Evolutionary conservation across 1,139 yeast genomes (phyloP), one percentile per base, ranked within the genome.

Genomic region (Maudiozyma humilis): DNA sequence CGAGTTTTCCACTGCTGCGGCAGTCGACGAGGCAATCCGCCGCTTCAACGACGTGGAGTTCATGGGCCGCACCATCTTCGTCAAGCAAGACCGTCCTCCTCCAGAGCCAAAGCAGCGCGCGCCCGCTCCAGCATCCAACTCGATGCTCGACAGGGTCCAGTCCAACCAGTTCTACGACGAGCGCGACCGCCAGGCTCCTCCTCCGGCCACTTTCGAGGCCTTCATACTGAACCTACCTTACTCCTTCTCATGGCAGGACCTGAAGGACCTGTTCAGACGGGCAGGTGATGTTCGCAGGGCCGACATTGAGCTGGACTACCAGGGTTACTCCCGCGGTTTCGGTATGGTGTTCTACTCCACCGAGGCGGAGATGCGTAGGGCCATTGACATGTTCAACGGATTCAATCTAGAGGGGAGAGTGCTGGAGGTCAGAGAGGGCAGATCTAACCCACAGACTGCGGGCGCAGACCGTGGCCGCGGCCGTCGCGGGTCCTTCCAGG

Each of bases 11-110:
- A 70, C 71, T 43, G 70, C 73, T 45, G 81, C 76, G 18, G 86
- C 79, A 47, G 97, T 89, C 2, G 75, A 73, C 44, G 72, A 69
- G 32, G 97, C 97, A 19, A 87, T 91, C 52, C 69, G 71, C 44
- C 73, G 77, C 53, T 81, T 75, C 57, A 84, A 86, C 64, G 83
- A 84, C 59, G 71, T 76, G 30, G 73, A 71, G 41, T 76, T 82
- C 52, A 69, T 72, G 60, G 95, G 91, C 14, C 79, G 98, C 62
- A 82, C 79, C 55, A 83, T 91, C 38, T 89, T 84, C 67, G 95
- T 91, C 7, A 81, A 97, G 65, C 95, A 82, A 64, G 95, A 85
- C 59, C 76, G 79, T 53, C 91, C 93, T 23, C 91, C 93, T 31
- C 91, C 91, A 55, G 66, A 65, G 44, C 31, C 14, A 8, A n/a